Base-by-base conservation (phyloP, 2,329 filamentous ascomycete genomes). In the Monilinia aucupariae region DNA sequence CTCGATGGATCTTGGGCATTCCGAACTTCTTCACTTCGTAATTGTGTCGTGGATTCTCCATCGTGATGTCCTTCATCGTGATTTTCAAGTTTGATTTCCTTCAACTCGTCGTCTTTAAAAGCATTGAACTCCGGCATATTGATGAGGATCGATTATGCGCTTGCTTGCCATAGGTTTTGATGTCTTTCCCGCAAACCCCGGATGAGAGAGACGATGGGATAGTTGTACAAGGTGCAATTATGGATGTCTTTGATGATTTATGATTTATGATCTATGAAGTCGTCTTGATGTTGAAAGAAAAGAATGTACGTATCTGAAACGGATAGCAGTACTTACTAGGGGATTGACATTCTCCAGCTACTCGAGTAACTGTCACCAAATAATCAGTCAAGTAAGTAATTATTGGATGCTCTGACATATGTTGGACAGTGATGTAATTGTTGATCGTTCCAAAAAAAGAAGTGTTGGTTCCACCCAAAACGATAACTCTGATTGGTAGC, bases 71-170 rank as follows among this genome's bases (percentile, higher is more conserved):
- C 50, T 22, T 55, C n/a, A 22, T 34, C 10, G 30, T 47, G 54
- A 27, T 56, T 50, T 12, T 43, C 43, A 4, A 27, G 27, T 32
- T 56, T 51, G 37, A n/a, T 15, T 17, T 58, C 60, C 17, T 62
- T 58, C 30, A 37, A 25, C 53, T 62, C 60, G 8, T 62, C 52
- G 2, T 62, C 51, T 49, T 25, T 62, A 20, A 62, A 62, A 39
- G 60, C 60, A 58, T 62, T 62, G 25, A 62, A 62, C 27, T 62
- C 60, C 5, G 60, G 60, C 60, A 62, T 56, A 43, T 58, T 62
- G 43, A 7, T 20, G 22, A 9, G 7, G 53, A 48, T 56, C n/a
- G n/a, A 30, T 58, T 49, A 56, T 34, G 54, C n/a, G n/a, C 41
- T 34, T 34, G n/a, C 41, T 34, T 34, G 27, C 54, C 41, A 47